Conservation (phyloP, 305 asterid species). For the Fraxinus greggii region DNA sequence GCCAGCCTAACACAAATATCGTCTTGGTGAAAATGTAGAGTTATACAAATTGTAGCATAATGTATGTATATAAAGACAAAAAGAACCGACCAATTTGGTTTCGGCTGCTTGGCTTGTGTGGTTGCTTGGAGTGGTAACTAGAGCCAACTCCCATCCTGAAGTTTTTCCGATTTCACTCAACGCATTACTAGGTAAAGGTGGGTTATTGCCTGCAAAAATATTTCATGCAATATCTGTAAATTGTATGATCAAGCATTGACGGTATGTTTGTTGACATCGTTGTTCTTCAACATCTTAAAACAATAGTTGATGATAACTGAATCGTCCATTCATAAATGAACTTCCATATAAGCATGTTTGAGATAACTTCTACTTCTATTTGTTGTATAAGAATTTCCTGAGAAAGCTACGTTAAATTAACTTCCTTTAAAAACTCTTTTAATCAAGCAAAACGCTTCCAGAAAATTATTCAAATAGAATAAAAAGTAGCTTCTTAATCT, state of each 20-base stretch:
- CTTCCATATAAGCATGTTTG: background rate
- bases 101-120: conserved; percentile 40
- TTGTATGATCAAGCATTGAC: background rate
- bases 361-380: background rate
- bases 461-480: background rate
- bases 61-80: background rate
- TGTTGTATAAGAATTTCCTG: background rate
- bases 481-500: background rate
- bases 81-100: conserved; percentile 43
- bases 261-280: background rate
- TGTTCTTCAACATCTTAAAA: background rate
- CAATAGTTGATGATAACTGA: background rate
- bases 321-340: background rate
- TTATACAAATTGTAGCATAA: background rate
- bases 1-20: conserved; percentile 52
- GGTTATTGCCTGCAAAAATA: conserved; percentile 42
- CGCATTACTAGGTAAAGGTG: conserved; percentile 23
- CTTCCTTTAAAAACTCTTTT: background rate
- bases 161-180: conserved; percentile 40
- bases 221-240: background rate
- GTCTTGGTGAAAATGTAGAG: background rate
- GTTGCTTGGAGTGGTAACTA: conserved; percentile 70
- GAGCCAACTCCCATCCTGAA: conserved; percentile 86
- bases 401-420: background rate
- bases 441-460: background rate